Percentiles rank a stretch among this genome's conserved stretches.
Evolutionary conservation across 148 eudicot species (phyloP).

Genomic region (Camellia sinensis): DNA sequence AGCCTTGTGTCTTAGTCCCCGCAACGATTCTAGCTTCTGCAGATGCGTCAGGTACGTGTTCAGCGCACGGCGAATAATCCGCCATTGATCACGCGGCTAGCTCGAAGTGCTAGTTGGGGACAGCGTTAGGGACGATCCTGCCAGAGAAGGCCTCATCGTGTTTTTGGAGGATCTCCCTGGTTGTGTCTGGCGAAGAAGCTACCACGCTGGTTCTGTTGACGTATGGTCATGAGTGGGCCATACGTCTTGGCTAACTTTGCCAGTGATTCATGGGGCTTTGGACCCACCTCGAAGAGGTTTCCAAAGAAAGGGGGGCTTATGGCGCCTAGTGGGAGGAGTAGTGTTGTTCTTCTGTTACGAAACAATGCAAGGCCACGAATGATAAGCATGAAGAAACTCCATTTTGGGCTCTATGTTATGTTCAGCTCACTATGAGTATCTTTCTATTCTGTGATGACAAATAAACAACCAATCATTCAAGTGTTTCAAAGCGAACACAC

Average conservation of each 20-base stretch:
- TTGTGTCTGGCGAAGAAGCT: not conserved
- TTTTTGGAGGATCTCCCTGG: not conserved
- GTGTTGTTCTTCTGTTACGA: too few relatives aligned
- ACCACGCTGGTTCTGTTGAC: not conserved
- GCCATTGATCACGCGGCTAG: constrained; percentile 1
- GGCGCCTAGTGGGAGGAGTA: too few relatives aligned
- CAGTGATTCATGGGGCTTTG: not conserved
- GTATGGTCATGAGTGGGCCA: not conserved
- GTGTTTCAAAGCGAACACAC: too few relatives aligned
- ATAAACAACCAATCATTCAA: too few relatives aligned
- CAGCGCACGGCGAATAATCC: not conserved
- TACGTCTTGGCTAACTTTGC: not conserved
- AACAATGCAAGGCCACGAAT: too few relatives aligned
- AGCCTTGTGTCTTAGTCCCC: not conserved
- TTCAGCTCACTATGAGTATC: too few relatives aligned
- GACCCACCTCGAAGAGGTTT: not conserved
- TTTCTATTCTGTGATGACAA: too few relatives aligned
- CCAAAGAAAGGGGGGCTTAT: too few relatives aligned
- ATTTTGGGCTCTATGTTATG: too few relatives aligned
- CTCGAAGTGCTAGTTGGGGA: not conserved
- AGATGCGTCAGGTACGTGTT: constrained; percentile 6
- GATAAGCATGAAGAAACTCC: too few relatives aligned
- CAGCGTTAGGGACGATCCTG: not conserved
- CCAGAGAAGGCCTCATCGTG: not conserved
- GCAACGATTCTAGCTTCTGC: not conserved